These are phyloP conservation scores for Boletus bicolor DNA, from an alignment of 768 basidiomycete species.

Conservation along the genomic window DNA sequence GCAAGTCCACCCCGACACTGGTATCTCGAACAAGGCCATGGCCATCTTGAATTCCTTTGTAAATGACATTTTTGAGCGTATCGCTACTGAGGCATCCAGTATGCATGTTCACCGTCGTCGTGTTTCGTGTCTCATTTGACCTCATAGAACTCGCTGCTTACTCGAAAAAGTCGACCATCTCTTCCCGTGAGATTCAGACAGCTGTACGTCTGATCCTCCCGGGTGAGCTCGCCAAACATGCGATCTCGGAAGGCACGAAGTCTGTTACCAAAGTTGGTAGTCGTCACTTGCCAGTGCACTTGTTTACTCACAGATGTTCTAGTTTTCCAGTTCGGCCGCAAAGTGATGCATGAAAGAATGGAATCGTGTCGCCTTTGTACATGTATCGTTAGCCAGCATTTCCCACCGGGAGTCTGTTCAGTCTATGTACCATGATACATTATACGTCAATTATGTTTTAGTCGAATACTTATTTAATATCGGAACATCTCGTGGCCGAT, in stretches of 20 bases:
- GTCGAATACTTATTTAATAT: neutral
- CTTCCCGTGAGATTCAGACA: slow-evolving; percentile 97
- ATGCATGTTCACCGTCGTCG: slow-evolving; percentile 20
- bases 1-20: slow-evolving; percentile 98
- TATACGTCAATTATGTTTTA: slow-evolving; percentile 19
- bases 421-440: slow-evolving; percentile 16
- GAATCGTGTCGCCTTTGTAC: slow-evolving; percentile 1
- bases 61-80: slow-evolving; percentile 94
- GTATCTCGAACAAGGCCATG: slow-evolving; percentile 99
- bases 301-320: slow-evolving; percentile 15
- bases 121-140: neutral
- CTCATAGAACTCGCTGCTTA: slow-evolving; percentile 88
- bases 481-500: neutral
- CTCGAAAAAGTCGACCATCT: slow-evolving; percentile 98
- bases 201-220: slow-evolving; percentile 95
- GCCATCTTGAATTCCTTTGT: slow-evolving; percentile 95
- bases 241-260: slow-evolving; percentile 84
- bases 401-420: slow-evolving; percentile 17
- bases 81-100: slow-evolving; percentile 89
- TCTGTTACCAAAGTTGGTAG: slow-evolving; percentile 77
- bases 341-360: slow-evolving; percentile 43
- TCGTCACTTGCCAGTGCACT: neutral
- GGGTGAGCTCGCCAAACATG: slow-evolving; percentile 83
- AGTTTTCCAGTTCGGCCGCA: slow-evolving; percentile 72
- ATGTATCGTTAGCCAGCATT: slow-evolving; percentile 30